A percentile compares a stretch with the other conserved stretches of the same genome.
phyloP scores from a whole-genome alignment of 805 yeast genomes.

The Yarrowia keelungensis region DNA sequence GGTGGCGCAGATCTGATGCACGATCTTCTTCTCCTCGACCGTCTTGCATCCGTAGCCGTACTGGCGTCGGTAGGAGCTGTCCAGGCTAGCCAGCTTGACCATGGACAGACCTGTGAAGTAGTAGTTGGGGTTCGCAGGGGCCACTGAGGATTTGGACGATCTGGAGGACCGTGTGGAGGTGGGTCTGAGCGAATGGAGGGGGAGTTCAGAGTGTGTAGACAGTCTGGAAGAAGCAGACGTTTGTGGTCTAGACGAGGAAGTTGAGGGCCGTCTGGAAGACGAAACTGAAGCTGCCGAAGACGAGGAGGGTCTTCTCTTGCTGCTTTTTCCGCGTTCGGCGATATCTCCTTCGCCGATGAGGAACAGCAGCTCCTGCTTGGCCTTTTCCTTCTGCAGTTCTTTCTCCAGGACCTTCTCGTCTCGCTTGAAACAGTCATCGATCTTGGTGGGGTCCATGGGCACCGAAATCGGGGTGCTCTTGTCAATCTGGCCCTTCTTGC shows the following conservation, averaged over 20 bases:
- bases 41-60: conserved; percentile 21
- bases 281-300: neutral
- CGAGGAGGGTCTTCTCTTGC: neutral
- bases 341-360: conserved; percentile 25
- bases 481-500: conserved; percentile 10
- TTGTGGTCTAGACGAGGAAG: neutral
- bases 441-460: conserved; percentile 17
- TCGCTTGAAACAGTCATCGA: conserved; percentile 24
- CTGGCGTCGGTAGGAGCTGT: conserved; percentile 15
- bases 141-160: neutral
- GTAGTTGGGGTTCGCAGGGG: neutral
- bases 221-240: neutral
- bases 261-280: neutral
- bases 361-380: conserved; percentile 23
- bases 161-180: neutral
- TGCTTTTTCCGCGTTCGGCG: neutral
- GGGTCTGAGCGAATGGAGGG: conserved; percentile 6
- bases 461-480: conserved; percentile 6
- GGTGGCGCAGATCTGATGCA: conserved; percentile 25
- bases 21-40: conserved; percentile 12
- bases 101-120: conserved; percentile 2
- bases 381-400: conserved; percentile 10
- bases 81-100: conserved; percentile 11
- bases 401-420: conserved; percentile 6
- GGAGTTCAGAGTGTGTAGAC: conserved; percentile 8